Percentiles rank a stretch among this genome's conserved stretches.
Conservation (phyloP, 2,329 filamentous ascomycete species). For the Diplodia seriata region DNA sequence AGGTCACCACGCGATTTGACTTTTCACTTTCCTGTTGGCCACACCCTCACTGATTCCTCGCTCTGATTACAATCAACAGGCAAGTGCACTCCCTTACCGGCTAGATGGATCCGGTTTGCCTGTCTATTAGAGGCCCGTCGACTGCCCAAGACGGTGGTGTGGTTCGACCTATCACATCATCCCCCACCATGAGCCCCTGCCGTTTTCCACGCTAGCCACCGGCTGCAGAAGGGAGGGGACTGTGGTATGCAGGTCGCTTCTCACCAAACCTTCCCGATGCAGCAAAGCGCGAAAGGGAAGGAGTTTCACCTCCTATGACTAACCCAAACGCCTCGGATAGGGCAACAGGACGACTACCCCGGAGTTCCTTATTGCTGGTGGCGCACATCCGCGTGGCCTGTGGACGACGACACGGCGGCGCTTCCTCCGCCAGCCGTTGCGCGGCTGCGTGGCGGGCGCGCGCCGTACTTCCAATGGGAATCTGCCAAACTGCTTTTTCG, state of each 20-base stretch:
- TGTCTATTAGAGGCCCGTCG: no score
- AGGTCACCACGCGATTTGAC: no score
- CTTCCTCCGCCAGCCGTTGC: background rate
- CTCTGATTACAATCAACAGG: background rate
- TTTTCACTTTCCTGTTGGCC: background rate
- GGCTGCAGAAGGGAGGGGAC: no score
- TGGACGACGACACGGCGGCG: background rate
- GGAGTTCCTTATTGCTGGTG: background rate
- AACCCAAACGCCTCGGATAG: conserved; percentile 18
- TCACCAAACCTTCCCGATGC: background rate
- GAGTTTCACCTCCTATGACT: conserved; percentile 4
- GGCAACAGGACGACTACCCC: background rate
- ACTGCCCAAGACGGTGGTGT: no score
- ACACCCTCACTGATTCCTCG: background rate
- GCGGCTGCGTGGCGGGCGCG: background rate
- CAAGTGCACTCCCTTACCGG: background rate
- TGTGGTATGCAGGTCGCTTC: background rate
- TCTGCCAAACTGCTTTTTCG: background rate
- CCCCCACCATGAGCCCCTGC: no score
- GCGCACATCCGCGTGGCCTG: background rate
- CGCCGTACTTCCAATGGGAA: no score
- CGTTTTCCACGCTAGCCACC: no score
- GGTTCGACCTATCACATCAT: no score
- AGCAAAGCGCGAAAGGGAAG: background rate
- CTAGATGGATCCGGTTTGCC: no score